Evolutionary conservation across 2,329 filamentous ascomycete genomes (phyloP), one percentile per base, ranked within the genome.

Genomic region (Fusarium odoratissimum): DNA sequence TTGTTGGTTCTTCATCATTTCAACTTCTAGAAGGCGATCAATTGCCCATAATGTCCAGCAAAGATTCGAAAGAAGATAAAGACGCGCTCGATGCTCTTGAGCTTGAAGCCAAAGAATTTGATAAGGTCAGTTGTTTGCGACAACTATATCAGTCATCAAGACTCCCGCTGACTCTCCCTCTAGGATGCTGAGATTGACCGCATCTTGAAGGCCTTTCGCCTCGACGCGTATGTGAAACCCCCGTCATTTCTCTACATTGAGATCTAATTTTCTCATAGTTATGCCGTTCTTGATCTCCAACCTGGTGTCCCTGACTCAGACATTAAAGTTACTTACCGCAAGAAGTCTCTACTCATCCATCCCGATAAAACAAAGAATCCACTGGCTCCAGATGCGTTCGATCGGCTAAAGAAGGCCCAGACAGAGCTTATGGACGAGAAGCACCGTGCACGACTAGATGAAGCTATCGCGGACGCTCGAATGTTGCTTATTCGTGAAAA

Each of bases 261-360:
- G 16, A n/a, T 51, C 66, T 73, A 56, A 73, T n/a, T 12, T 19
- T 25, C 13, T 17, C 23, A 57, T 69, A 93, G 91, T 76, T 99
- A 99, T 82, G 94, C 95, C 56, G 94, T 99, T 54, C 91, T 99
- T 49, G 96, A 97, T 82, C 92, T 99, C 49, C 95, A 97, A 81
- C 96, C 96, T 7, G 96, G 96, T 80, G 94, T 98, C 25, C 91
- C 96, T 62, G 95, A 98, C 77, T 95, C 94, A 67, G 96, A 98
- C 84, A 98, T 99, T 87, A 98, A 98, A 84, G 86, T 92, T 76
- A 90, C 90, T 75, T 99, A 98, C 85, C 95, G 96, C 86, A 95
- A 94, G 78, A 98, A 98, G 83, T 99, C 96, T n/a, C 91, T 99
- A 64, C 91, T 99, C 54, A 98, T 99, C 85, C 96, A 99, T 86